Evolutionary conservation across 352 stramenopile species (phyloP).

Genomic region (Globisporangium ultimum): DNA sequence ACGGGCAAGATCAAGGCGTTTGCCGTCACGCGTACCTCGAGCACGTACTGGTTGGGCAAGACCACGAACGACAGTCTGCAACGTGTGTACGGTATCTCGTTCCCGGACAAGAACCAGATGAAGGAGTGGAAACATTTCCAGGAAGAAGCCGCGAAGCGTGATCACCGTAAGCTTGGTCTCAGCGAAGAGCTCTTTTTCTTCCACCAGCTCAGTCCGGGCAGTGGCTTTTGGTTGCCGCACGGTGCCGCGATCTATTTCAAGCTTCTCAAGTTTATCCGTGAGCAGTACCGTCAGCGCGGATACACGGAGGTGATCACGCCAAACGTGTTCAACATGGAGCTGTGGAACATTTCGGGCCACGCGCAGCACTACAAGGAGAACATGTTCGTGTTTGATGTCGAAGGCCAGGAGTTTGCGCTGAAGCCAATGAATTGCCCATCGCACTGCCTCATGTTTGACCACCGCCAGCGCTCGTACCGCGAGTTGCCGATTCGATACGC

Average conservation of each 20-base stretch:
- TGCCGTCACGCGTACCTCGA: slow-evolving; percentile 91
- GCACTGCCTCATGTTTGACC: slow-evolving; percentile 96
- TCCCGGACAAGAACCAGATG: slow-evolving; percentile 86
- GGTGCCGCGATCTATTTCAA: slow-evolving; percentile 98
- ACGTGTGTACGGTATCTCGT: slow-evolving; percentile 97
- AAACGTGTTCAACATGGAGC: slow-evolving; percentile 96
- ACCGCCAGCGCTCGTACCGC: slow-evolving; percentile 92
- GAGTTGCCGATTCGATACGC: slow-evolving; percentile 93
- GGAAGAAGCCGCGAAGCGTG: slow-evolving; percentile 95
- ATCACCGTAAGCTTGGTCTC: slow-evolving; percentile 93
- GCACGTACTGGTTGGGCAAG: slow-evolving; percentile 97
- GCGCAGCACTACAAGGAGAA: slow-evolving; percentile 96
- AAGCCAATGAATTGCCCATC: slow-evolving; percentile 99
- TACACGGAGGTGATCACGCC: slow-evolving; percentile 98
- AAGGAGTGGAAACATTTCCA: slow-evolving; percentile 87
- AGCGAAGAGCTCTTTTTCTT: slow-evolving; percentile 97
- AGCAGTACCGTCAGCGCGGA: slow-evolving; percentile 84
- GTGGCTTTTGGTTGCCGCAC: slow-evolving; percentile 97
- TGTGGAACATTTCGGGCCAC: slow-evolving; percentile 97
- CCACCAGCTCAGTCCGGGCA: slow-evolving; percentile 94
- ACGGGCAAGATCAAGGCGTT: slow-evolving; percentile 97
- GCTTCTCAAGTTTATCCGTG: slow-evolving; percentile 85
- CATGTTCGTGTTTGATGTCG: slow-evolving; percentile 91
- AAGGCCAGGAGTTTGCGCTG: slow-evolving; percentile 94
- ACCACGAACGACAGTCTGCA: slow-evolving; percentile 96